Base-by-base conservation (phyloP, 1,139 yeast genomes). In the Sugiyamaella paludigena region DNA sequence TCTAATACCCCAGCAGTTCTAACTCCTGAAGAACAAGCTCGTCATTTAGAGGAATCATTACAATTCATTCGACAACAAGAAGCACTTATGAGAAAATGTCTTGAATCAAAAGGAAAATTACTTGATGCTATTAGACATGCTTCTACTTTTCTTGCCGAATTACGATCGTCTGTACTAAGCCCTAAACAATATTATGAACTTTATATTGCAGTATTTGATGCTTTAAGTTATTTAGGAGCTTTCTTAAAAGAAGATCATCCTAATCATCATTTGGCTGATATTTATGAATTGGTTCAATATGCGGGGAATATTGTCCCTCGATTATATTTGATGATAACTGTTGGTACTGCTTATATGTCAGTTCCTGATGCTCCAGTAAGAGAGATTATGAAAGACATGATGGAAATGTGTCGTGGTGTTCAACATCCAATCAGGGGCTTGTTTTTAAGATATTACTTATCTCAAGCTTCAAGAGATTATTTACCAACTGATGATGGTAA, bases 341-440 rank as follows among this genome's bases (percentile, higher is more conserved):
- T 92, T 9, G 98, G 98, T 9, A 83, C 96, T 0, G 87, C 89
- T 2, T 89, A 85, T 68, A 83, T 91, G 84, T 72, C 84, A 5
- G 75, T 84, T 7, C 79, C 83, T 4, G 89, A 83, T 50, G 84
- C 96, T 0, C 96, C 97, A 0, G 77, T 80, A 27, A 80, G 81
- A 64, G 98, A 91, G 58, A 84, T 94, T 50, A 80, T 92, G 82
- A 87, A 86, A 65, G 98, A 92, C 65, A 84, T 94, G 95, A 84
- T 92, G 65, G 98, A 94, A 67, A 92, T 92, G 98, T 85, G 96
- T 57, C 79, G 95, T 38, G 98, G 98, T n/a, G 96, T 91, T 1
- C 98, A 92, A 68, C 94, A 88, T 64, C 98, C 98, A 0, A 80
- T 88, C 32, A 73, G 75, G 7, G 98, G 98, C 1, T 72, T 92